Evolutionary conservation across 176 grass and related monocot species (phyloP), one percentile per base, ranked within the genome.

Genomic region (Phyllostachys edulis): DNA sequence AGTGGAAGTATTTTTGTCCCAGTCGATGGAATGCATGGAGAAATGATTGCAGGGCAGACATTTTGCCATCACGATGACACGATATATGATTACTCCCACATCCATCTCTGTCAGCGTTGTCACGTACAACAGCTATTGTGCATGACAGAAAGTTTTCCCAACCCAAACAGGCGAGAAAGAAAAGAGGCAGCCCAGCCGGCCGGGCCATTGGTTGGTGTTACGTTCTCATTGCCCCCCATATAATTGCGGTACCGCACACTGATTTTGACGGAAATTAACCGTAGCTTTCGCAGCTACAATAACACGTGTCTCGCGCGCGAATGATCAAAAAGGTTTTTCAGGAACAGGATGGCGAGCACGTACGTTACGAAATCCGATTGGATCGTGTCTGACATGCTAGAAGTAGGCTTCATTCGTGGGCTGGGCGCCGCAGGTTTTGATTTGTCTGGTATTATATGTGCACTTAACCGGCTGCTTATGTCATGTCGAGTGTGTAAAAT

Each of bases 331-430:
- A 11, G 51, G 7, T 2, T 27, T 27, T 2, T 4, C 10, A 10
- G 2, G 18, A 72, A 16, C 45, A 52, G 8, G 57, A 54, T 42
- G 71, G n/a, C 12, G 27, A 21, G 24, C 60, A 63, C 60, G 24
- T 76, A 67, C 62, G 73, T 88, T 78, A 78, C 54, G 86, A 41
- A 79, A 41, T 26, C 56, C 32, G 61, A 67, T 50, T 73, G 36
- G 86, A 7, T 84, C 57, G 80, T 47, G 18, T 12, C 61, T 88
- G 80, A 73, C 80, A 84, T n/a, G 80, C 74, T 84, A 71, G 29
- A 16, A 5, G 49, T 76, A 76, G 71, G 13, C 18, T 60, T 50
- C 26, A n/a, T 23, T 71, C 69, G 4, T 49, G 74, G 39, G 50
- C 54, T 15, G 66, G 74, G 83, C 64, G 20, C 51, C 5, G 39